Evolutionary conservation across 2,329 filamentous ascomycete species (phyloP), one percentile per base, ranked within the genome.

Genomic region (Botryotinia narcissicola): DNA sequence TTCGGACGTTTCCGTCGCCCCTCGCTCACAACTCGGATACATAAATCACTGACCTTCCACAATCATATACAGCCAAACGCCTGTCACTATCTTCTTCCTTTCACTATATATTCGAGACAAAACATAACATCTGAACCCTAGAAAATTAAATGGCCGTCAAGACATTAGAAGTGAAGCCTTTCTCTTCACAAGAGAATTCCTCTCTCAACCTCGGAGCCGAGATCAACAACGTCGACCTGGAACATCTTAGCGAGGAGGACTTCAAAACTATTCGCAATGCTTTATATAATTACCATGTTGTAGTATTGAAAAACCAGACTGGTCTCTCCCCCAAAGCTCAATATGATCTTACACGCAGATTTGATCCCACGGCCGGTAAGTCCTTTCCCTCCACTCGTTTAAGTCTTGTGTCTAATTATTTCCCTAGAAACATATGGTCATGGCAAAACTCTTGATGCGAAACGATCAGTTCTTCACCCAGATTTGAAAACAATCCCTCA

Each of bases 401-500:
- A 25, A 32, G 20, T n/a, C 29, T 32, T 12, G 37, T 10, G 18
- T 68, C 40, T 72, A 51, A 72, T 37, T 8, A 20, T 66, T 44
- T 12, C 40, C 20, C 29, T 44, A 70, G 66, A 86, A 22, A 87
- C 86, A 22, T 95, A 95, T 81, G 92, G 92, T 25, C 92, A 94
- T 80, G 92, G 92, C 79, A 93, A 92, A 82, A 92, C 91, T 0
- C 84, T 93, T 66, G 91, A 93, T 77, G 86, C 85, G 12, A 90
- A 90, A 71, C 74, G 86, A 68, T 88, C 85, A 72, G 89, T 95
- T 78, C 86, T 95, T 22, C 78, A 94, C 79, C 92, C 92, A 0
- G 93, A 95, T 78, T 85, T 95, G 29, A 94, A 94, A 84, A 94
- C 92, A 0, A 89, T 95, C 60, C 92, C 92, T 0, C 90, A 93